Percentiles rank a stretch among this genome's conserved stretches.
These are phyloP conservation scores for Ulmus americana DNA, from an alignment of 331 rosid genomes.

Conservation along the genomic window DNA sequence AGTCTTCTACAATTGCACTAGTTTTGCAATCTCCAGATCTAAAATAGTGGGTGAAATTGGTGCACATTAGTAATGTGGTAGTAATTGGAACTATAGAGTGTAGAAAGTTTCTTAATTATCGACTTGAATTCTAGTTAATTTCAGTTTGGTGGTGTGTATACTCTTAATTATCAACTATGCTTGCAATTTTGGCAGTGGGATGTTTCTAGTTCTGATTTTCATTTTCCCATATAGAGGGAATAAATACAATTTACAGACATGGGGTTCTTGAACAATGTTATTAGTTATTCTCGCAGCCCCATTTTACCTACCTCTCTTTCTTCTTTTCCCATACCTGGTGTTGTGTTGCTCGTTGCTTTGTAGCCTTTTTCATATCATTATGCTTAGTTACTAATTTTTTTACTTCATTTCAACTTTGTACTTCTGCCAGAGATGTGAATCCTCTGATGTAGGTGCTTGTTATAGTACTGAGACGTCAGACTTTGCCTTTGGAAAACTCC, in stretches of 20 bases:
- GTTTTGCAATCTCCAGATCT: not conserved
- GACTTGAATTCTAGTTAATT: not conserved
- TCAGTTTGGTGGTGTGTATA: not conserved
- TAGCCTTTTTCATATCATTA: not conserved
- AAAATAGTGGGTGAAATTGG: not conserved
- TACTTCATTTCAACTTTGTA: conserved; percentile 15
- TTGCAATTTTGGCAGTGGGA: not conserved
- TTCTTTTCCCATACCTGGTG: not conserved
- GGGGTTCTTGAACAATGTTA: not conserved
- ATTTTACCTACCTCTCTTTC: not conserved
- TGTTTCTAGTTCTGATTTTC: not conserved
- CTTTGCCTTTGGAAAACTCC: conserved; percentile 35
- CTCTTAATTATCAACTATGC: not conserved
- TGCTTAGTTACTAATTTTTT: not conserved
- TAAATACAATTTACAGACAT: not conserved
- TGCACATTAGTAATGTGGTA: not conserved
- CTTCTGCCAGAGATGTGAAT: conserved; percentile 54
- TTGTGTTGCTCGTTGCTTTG: not conserved
- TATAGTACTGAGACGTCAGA: conserved; percentile 41
- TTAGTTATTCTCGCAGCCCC: not conserved
- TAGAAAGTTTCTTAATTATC: not conserved
- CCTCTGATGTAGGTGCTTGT: conserved; percentile 46
- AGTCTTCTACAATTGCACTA: not conserved
- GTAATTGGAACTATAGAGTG: not conserved
- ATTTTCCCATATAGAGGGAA: not conserved